These are phyloP conservation scores for Exophiala oligosperma DNA, from an alignment of 2,329 filamentous ascomycete genomes.

Conservation along the genomic window DNA sequence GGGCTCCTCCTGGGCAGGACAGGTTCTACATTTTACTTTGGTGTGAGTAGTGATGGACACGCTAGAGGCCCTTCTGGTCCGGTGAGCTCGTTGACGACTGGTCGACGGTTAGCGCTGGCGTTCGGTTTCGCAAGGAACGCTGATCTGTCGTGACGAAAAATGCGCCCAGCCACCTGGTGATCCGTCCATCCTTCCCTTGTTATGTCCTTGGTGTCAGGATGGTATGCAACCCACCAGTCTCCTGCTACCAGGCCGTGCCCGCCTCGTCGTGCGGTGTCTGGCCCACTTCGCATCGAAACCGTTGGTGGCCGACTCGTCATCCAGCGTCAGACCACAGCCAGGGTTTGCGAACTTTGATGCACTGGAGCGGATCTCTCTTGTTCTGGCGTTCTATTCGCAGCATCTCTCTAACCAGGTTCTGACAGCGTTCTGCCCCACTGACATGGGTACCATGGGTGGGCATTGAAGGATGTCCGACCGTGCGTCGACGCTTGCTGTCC, in stretches of 20 bases:
- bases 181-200: slow-evolving; percentile 19
- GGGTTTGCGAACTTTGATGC: slow-evolving; percentile 27
- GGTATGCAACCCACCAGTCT: slow-evolving; percentile 24
- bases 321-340: slow-evolving; percentile 27
- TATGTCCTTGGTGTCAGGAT: slow-evolving; percentile 15
- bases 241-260: slow-evolving; percentile 22
- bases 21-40: neutral
- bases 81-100: slow-evolving; percentile 13
- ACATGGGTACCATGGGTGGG: slow-evolving; percentile 22
- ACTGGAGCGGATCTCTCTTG: slow-evolving; percentile 20
- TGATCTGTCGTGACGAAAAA: slow-evolving; percentile 31
- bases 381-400: slow-evolving; percentile 28
- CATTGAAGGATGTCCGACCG: slow-evolving; percentile 9
- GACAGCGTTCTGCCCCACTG: slow-evolving; percentile 25
- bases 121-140: slow-evolving; percentile 28
- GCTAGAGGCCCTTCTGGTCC: neutral
- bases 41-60: neutral
- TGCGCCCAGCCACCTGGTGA: slow-evolving; percentile 31
- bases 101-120: slow-evolving; percentile 21
- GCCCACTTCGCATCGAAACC: slow-evolving; percentile 24
- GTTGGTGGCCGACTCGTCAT: slow-evolving; percentile 28
- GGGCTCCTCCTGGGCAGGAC: neutral
- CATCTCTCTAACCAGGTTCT: slow-evolving; percentile 23
- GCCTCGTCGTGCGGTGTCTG: slow-evolving; percentile 26
- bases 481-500: slow-evolving; percentile 24